Evolutionary conservation across 1,284 basidiomycete species (phyloP).

Genomic region (Ustilago loliicola): DNA sequence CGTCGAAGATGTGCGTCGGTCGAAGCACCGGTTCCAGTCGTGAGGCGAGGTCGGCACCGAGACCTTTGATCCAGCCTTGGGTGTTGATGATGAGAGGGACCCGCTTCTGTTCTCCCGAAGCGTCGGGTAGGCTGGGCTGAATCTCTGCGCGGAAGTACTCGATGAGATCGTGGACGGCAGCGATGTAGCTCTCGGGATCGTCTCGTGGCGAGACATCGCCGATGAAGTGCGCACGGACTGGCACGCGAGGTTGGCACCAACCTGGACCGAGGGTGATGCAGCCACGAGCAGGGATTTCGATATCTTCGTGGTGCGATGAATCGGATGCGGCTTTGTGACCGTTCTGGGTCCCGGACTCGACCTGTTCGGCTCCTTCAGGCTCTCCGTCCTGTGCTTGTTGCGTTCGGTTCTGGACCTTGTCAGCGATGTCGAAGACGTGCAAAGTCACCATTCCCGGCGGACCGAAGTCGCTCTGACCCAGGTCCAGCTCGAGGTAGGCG

Average conservation of each 20-base stretch:
- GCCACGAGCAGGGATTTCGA: background rate
- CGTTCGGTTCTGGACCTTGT: background rate
- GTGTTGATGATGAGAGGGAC: conserved; percentile 90
- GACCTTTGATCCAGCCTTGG: conserved; percentile 95
- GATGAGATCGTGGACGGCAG: conserved; percentile 78
- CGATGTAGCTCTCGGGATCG: conserved; percentile 83
- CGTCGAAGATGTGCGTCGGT: conserved; percentile 78
- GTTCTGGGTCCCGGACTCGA: background rate
- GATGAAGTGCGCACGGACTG: conserved; percentile 83
- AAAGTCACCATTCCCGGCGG: conserved; percentile 87
- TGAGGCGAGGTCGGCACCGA: conserved; percentile 84
- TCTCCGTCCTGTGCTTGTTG: background rate
- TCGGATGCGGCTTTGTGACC: background rate
- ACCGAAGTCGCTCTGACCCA: conserved; percentile 94
- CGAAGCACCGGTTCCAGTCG: conserved; percentile 79
- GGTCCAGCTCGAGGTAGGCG: conserved; percentile 90
- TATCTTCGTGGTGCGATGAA: background rate
- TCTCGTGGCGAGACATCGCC: conserved; percentile 84
- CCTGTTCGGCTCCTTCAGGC: background rate
- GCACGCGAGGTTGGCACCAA: conserved; percentile 74
- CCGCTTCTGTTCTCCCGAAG: conserved; percentile 6
- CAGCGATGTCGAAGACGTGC: conserved; percentile 74
- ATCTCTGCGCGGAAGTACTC: conserved; percentile 73
- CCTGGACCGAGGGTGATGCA: conserved; percentile 51
- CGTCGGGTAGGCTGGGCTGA: conserved; percentile 19